Evolutionary conservation across 169 alveolate species (phyloP), one percentile per base, ranked within the genome.

Genomic region (Condylostoma magnum): DNA sequence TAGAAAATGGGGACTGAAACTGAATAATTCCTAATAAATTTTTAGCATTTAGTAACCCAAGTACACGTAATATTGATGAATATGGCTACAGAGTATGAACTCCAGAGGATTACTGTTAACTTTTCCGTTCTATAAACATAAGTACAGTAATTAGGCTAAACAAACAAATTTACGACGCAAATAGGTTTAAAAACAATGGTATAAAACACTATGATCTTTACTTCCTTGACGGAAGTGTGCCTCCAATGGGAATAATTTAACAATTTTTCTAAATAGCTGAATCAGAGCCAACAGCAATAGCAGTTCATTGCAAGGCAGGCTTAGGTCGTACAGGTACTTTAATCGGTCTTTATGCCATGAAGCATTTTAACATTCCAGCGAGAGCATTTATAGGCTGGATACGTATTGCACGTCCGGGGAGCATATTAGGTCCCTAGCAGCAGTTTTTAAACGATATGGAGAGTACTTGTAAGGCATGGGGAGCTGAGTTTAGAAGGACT

Each of bases 241-340:
- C 99, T 28, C 82, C 96, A 30, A 84, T 84, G 70, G 83, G 93
- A n/a, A 92, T 95, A 43, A 84, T 95, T 37, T 71, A 77, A 34
- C 80, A 80, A 66, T 96, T 96, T 76, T 68, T 96, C 12, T 86
- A 85, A 50, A 72, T 94, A 18, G 82, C 81, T 28, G 98, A 96
- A 79, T 80, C 85, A 20, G 95, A 92, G 41, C 92, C 90, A 65
- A 96, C 96, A n/a, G 96, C 92, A 15, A 84, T 95, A 33, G 99
- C 98, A 30, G 98, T 96, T 6, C 99, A 96, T 82, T 96, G 99
- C 84, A 95, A 96, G 76, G 98, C 98, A 31, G 99, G 99, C 0
- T 84, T 96, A 28, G 99, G 99, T 12, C 81, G 98, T 51, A 94
- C 99, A 20, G 99, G 98, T 27, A 86, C 97, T 25, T 79, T 96